Conservation (phyloP, 768 basidiomycete genomes). For the Mycena alexandri region DNA sequence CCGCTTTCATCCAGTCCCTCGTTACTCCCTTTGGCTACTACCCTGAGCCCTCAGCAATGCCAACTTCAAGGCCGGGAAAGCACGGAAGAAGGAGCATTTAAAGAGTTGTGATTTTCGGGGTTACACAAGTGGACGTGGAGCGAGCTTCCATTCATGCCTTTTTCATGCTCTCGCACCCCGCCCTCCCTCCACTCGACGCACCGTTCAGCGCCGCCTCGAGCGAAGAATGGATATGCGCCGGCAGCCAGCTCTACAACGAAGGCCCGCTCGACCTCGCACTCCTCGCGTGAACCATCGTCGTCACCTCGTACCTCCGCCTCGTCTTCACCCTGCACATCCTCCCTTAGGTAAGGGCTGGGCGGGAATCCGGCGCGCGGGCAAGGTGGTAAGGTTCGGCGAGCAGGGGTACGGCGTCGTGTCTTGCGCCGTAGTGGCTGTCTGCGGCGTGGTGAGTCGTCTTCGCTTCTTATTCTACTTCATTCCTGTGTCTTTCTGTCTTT, state of each 20-base stretch:
- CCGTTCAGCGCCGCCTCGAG: neutral
- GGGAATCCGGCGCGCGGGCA: conserved; percentile 44
- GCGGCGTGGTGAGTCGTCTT: conserved; percentile 66
- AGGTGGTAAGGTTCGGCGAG: conserved; percentile 76
- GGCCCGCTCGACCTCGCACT: conserved; percentile 5
- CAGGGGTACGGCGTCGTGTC: conserved; percentile 79
- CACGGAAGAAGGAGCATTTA: too few species aligned
- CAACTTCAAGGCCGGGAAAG: too few species aligned
- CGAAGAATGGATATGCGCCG: neutral
- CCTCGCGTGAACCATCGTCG: too few species aligned
- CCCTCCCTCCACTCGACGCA: neutral
- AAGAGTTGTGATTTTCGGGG: too few species aligned
- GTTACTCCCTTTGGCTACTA: too few species aligned
- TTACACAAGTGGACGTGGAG: too few species aligned
- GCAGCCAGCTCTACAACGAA: neutral
- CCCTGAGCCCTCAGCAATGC: too few species aligned
- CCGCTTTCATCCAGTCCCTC: too few species aligned
- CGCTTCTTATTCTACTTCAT: neutral
- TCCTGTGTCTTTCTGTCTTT: neutral
- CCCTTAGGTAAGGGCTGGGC: too few species aligned
- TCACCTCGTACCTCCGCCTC: too few species aligned
- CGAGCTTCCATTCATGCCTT: conserved; percentile 11
- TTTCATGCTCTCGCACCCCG: conserved; percentile 18
- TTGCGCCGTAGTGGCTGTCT: conserved; percentile 62
- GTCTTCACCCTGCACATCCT: too few species aligned